A percentile compares a stretch with the other conserved stretches of the same genome.
Evolutionary conservation across 805 yeast genomes (phyloP).

Genomic region (Saturnispora zaruensis): DNA sequence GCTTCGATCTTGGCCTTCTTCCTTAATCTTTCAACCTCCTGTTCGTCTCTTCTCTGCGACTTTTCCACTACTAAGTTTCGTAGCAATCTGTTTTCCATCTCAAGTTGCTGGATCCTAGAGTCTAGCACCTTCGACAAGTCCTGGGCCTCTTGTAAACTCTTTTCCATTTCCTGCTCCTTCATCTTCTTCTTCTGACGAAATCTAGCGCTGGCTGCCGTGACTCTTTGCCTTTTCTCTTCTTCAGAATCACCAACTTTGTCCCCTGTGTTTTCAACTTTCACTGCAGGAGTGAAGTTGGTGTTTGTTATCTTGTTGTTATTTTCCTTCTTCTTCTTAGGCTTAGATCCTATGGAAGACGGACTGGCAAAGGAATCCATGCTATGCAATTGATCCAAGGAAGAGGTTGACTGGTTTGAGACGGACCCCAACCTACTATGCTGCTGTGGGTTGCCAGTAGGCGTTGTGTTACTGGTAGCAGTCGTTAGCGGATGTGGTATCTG

Average conservation of each 20-base stretch:
- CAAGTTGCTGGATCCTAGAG: slow-evolving; percentile 68
- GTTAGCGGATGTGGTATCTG: neutral
- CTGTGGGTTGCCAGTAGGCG: slow-evolving; percentile 13
- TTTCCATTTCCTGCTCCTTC: slow-evolving; percentile 87
- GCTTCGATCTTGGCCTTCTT: slow-evolving; percentile 32
- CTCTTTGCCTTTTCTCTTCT: slow-evolving; percentile 72
- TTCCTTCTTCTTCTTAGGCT: neutral
- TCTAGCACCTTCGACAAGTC: slow-evolving; percentile 61
- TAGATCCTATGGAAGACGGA: neutral
- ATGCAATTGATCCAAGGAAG: neutral
- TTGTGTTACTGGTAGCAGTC: neutral
- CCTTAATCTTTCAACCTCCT: slow-evolving; percentile 44
- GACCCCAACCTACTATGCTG: neutral
- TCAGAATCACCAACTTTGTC: slow-evolving; percentile 23
- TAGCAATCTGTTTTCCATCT: slow-evolving; percentile 86
- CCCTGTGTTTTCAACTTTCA: neutral
- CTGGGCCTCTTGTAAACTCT: slow-evolving; percentile 60
- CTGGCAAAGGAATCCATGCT: neutral
- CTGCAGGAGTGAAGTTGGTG: neutral
- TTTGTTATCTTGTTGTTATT: neutral
- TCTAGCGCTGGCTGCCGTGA: slow-evolving; percentile 91
- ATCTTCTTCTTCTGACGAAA: slow-evolving; percentile 87
- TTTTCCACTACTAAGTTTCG: slow-evolving; percentile 79
- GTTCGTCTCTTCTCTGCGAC: slow-evolving; percentile 47
- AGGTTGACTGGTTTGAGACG: neutral